These are phyloP conservation scores for Phlebiopsis gigantea DNA, from an alignment of 768 basidiomycete species.

Conservation along the genomic window DNA sequence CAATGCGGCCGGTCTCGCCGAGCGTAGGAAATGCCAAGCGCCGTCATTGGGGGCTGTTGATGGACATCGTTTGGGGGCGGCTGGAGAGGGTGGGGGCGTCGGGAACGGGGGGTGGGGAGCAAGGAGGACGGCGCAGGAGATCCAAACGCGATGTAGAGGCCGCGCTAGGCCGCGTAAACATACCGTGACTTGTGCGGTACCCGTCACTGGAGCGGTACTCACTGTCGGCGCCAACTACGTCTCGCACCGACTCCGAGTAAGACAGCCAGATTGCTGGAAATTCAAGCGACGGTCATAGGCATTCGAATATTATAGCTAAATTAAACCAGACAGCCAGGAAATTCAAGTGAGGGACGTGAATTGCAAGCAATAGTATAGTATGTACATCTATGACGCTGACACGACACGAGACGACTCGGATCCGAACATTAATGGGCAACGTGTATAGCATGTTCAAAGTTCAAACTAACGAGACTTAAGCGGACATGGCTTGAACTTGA, in stretches of 20 bases:
- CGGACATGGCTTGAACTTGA: too few relatives aligned
- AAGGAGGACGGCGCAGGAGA: background rate
- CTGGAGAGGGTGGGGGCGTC: background rate
- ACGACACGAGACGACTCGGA: too few relatives aligned
- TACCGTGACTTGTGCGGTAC: constrained; percentile 13
- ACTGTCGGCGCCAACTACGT: background rate
- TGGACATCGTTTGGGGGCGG: background rate
- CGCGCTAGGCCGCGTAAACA: constrained; percentile 4
- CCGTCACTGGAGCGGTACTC: constrained; percentile 14
- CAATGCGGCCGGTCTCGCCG: background rate
- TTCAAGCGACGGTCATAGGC: too few relatives aligned
- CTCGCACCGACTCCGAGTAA: background rate
- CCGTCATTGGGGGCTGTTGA: background rate
- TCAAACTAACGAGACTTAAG: too few relatives aligned
- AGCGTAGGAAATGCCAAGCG: background rate
- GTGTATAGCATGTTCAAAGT: too few relatives aligned
- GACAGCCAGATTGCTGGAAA: too few relatives aligned
- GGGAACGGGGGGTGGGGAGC: background rate
- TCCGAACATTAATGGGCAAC: too few relatives aligned
- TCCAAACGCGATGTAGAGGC: background rate
- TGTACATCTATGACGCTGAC: too few relatives aligned
- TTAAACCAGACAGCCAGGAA: too few relatives aligned
- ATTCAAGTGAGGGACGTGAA: too few relatives aligned
- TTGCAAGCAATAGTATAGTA: too few relatives aligned
- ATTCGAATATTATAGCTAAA: too few relatives aligned